Evolutionary conservation across 2,329 filamentous ascomycete genomes (phyloP).

Genomic region (Incumbomyces lentus): DNA sequence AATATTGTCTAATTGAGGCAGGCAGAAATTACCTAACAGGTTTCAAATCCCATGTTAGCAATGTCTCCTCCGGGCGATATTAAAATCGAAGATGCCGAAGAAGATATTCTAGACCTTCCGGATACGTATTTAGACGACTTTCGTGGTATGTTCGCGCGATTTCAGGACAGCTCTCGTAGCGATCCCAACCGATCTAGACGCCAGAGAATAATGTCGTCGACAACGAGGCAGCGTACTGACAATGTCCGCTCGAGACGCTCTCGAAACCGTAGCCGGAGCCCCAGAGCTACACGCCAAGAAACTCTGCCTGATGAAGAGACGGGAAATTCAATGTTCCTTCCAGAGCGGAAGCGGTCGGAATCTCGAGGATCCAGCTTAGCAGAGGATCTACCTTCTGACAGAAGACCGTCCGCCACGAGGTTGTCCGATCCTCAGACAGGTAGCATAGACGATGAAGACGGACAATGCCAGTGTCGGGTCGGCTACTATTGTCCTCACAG

Average conservation of each 20-base stretch:
- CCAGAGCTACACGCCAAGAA: background rate
- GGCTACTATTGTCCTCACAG: constrained; percentile 8
- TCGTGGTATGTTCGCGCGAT: background rate
- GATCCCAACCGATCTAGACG: background rate
- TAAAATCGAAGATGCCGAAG: too few relatives aligned
- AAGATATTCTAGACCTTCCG: background rate
- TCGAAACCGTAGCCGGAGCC: constrained; percentile 1
- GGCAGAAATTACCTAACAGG: too few relatives aligned
- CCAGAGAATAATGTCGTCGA: background rate
- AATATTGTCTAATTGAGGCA: too few relatives aligned
- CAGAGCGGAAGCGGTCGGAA: background rate
- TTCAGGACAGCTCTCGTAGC: background rate
- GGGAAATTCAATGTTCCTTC: background rate
- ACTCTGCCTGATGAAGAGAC: too few relatives aligned
- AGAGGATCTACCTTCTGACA: too few relatives aligned
- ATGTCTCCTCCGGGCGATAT: too few relatives aligned
- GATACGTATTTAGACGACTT: background rate
- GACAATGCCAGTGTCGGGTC: constrained; percentile 14
- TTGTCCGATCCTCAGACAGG: background rate
- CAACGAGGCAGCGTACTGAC: too few relatives aligned
- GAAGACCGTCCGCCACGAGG: too few relatives aligned
- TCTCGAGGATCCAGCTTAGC: too few relatives aligned
- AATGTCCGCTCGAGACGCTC: background rate
- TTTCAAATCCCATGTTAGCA: too few relatives aligned
- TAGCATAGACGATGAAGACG: background rate